Evolutionary conservation across 352 stramenopile species (phyloP).

Genomic region (Pythium scleroteichum): DNA sequence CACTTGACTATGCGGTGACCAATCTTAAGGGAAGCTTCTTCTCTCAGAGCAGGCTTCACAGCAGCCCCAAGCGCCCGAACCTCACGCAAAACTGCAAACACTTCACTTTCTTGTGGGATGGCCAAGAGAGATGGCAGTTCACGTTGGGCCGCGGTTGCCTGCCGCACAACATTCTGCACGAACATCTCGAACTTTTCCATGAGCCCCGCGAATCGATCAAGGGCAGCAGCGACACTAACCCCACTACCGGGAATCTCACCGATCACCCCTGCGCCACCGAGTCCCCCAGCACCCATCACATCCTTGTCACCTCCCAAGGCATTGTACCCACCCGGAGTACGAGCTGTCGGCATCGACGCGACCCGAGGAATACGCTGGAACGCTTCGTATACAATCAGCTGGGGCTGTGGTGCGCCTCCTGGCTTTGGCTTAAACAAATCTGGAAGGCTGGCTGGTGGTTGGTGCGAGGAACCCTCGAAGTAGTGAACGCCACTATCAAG

Average conservation of each 20-base stretch:
- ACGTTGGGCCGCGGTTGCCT: constrained; percentile 66
- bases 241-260: constrained; percentile 32
- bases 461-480: constrained; percentile 71
- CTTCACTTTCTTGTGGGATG: constrained; percentile 78
- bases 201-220: constrained; percentile 81
- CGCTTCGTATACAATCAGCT: constrained; percentile 97
- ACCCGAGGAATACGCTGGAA: constrained; percentile 96
- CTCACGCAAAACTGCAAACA: constrained; percentile 81
- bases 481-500: constrained; percentile 57
- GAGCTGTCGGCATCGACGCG: constrained; percentile 84
- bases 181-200: constrained; percentile 89
- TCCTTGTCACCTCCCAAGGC: constrained; percentile 19
- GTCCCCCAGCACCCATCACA: constrained; percentile 22
- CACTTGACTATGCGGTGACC: constrained; percentile 97
- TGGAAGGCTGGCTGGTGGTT: constrained; percentile 82
- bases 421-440: constrained; percentile 95
- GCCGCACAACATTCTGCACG: constrained; percentile 84
- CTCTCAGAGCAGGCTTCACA: constrained; percentile 75
- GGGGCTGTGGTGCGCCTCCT: constrained; percentile 89
- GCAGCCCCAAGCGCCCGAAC: constrained; percentile 69
- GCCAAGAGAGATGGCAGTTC: constrained; percentile 71
- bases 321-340: constrained; percentile 37
- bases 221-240: constrained; percentile 65
- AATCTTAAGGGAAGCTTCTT: constrained; percentile 95
- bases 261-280: constrained; percentile 9